Conservation (phyloP, 176 grass and related monocot genomes). For the Oryza officinalis region DNA sequence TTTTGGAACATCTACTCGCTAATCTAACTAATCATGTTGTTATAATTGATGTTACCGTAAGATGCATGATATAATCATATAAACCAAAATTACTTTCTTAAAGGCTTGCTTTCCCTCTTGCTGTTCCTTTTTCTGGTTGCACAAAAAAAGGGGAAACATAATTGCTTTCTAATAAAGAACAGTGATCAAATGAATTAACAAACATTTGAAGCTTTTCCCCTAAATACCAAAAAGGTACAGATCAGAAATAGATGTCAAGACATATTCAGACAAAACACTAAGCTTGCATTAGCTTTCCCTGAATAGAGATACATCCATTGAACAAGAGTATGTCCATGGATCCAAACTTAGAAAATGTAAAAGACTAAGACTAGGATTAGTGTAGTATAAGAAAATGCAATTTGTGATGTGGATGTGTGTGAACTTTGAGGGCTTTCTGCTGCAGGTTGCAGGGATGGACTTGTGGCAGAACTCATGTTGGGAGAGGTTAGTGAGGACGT, state of each 20-base stretch:
- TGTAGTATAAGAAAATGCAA: conserved; percentile 33
- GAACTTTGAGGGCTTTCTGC: conserved; percentile 46
- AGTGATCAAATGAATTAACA: neutral
- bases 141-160: neutral
- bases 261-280: conserved; percentile 13
- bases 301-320: conserved; percentile 29
- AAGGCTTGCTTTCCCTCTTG: neutral
- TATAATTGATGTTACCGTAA: neutral
- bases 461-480: conserved; percentile 27
- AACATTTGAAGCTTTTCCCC: neutral
- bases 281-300: neutral
- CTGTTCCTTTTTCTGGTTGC: neutral
- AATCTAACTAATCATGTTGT: neutral
- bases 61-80: neutral
- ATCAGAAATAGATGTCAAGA: neutral
- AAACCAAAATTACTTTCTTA: neutral
- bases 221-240: neutral
- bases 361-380: conserved; percentile 24
- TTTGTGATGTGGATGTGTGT: conserved; percentile 12
- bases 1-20: neutral
- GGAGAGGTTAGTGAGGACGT: conserved; percentile 39
- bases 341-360: conserved; percentile 47
- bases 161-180: neutral
- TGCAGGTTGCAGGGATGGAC: conserved; percentile 35
- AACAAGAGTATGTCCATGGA: conserved; percentile 23